These are phyloP conservation scores for Triticum urartu DNA, from an alignment of 176 grass and related monocot genomes.

Conservation along the genomic window DNA sequence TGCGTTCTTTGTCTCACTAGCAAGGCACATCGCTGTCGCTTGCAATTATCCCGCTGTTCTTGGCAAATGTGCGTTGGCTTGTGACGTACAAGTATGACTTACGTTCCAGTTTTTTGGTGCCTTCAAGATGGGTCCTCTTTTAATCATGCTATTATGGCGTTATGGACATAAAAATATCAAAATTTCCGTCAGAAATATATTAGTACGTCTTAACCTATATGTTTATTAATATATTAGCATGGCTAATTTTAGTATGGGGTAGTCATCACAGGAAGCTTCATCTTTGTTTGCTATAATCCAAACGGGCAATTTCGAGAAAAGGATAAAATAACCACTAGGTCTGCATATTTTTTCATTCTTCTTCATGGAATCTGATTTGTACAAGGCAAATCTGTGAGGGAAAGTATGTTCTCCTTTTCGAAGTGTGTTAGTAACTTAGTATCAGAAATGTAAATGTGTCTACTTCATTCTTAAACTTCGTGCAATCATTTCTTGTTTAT, in stretches of 20 bases:
- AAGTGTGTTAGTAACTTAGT: neutral
- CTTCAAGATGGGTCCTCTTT: neutral
- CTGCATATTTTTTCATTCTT: neutral
- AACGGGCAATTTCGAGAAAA: neutral
- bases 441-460: neutral
- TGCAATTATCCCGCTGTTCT: constrained; percentile 15
- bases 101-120: neutral
- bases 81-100: neutral
- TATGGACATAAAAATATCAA: neutral
- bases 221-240: neutral
- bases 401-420: neutral
- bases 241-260: neutral
- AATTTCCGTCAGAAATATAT: neutral
- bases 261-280: neutral
- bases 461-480: neutral
- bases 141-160: neutral
- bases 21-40: constrained; percentile 21
- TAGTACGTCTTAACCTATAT: neutral
- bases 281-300: neutral
- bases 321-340: neutral
- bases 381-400: neutral
- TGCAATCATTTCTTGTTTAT: neutral
- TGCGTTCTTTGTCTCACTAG: constrained; percentile 10
- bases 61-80: neutral
- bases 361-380: neutral